phyloP scores from a whole-genome alignment of 1,284 basidiomycete species.

The Cryptococcus floricola region DNA sequence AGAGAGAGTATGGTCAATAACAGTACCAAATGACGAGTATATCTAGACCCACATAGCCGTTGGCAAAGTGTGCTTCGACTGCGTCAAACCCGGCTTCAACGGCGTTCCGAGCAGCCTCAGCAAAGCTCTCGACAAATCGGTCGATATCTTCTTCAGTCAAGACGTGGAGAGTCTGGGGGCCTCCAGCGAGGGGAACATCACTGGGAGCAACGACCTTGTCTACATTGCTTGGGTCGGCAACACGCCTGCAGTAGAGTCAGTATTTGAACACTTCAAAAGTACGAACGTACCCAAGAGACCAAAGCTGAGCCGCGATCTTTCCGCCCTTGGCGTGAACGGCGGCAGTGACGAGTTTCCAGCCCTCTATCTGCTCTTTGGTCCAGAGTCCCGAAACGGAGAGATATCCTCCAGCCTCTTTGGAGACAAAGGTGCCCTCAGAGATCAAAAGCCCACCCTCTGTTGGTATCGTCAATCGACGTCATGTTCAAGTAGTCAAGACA shows the following conservation, averaged over 20 bases:
- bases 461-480: not conserved
- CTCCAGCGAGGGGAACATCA: not conserved
- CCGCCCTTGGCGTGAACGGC: constrained; percentile 52
- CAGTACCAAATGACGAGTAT: not conserved
- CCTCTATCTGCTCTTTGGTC: constrained; percentile 17
- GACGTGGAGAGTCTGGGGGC: constrained; percentile 33
- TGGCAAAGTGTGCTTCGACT: constrained; percentile 56
- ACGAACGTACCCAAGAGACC: constrained; percentile 49
- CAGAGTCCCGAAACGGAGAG: constrained; percentile 16
- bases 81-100: constrained; percentile 64
- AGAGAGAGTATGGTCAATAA: not conserved
- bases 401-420: constrained; percentile 15
- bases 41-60: constrained; percentile 37
- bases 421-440: constrained; percentile 29
- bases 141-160: constrained; percentile 36
- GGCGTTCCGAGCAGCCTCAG: constrained; percentile 54
- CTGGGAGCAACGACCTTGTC: not conserved
- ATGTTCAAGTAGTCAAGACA: not conserved
- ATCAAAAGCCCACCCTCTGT: constrained; percentile 36
- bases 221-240: not conserved
- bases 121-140: constrained; percentile 52
- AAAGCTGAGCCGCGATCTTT: constrained; percentile 53
- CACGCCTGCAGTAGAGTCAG: not conserved
- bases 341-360: constrained; percentile 44
- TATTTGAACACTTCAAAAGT: no score